Percentiles rank a stretch among this genome's conserved stretches.
Evolutionary conservation across 2,329 filamentous ascomycete genomes (phyloP).

Genomic region (Fusarium multiceps): DNA sequence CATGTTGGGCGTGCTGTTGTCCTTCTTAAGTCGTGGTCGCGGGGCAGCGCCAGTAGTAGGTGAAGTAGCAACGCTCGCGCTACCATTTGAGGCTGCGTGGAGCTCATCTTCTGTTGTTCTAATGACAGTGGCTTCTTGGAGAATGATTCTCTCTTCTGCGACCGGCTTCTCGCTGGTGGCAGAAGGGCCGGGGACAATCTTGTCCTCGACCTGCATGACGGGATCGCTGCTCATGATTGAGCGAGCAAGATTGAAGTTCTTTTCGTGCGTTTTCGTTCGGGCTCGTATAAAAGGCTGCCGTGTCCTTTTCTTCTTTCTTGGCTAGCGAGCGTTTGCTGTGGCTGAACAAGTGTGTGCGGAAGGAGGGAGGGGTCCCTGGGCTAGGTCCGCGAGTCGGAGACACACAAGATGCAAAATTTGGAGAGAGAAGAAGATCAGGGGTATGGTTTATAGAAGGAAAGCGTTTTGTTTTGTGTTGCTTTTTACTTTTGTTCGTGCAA

Average conservation of each 20-base stretch:
- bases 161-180: conserved; percentile 24
- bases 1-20: conserved; percentile 57
- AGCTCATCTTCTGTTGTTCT: conserved; percentile 14
- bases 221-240: conserved; percentile 44
- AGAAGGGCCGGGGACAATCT: conserved; percentile 23
- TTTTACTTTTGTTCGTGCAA: not conserved
- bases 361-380: conserved; percentile 28
- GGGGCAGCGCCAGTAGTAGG: conserved; percentile 35
- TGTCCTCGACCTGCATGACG: conserved; percentile 46
- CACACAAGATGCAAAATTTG: conserved; percentile 25
- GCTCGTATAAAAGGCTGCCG: conserved; percentile 26
- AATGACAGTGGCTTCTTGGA: conserved; percentile 20
- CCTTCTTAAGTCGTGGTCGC: conserved; percentile 48
- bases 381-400: conserved; percentile 30
- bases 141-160: conserved; percentile 22
- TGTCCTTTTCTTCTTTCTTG: conserved; percentile 15
- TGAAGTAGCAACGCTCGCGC: conserved; percentile 26
- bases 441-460: not conserved
- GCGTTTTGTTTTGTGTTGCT: not conserved
- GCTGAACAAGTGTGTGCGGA: conserved; percentile 22
- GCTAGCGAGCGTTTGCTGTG: conserved; percentile 23
- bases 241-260: conserved; percentile 18
- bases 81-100: conserved; percentile 16
- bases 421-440: conserved; percentile 11
- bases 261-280: conserved; percentile 14